phyloP scores from a whole-genome alignment of 306 rosid genomes.

The Dalbergia cultrata region DNA sequence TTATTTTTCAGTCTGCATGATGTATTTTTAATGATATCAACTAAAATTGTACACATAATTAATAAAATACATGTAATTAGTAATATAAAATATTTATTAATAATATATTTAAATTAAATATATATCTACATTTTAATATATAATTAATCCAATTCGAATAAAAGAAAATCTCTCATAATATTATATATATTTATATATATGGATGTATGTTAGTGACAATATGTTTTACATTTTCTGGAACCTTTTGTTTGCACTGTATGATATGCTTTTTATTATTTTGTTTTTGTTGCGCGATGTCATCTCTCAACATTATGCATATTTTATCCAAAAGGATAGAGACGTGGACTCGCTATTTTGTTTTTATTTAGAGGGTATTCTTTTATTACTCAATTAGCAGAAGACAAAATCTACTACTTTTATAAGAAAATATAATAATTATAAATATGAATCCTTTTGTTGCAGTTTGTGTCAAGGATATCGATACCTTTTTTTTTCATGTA shows the following conservation, averaged over 20 bases:
- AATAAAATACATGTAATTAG: too few relatives aligned
- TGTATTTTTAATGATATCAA: too few relatives aligned
- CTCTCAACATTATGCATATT: slow-evolving; percentile 8
- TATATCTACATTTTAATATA: too few relatives aligned
- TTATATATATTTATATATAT: too few relatives aligned
- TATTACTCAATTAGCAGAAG: neutral
- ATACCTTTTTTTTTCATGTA: neutral
- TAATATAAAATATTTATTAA: too few relatives aligned
- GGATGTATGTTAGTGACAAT: too few relatives aligned
- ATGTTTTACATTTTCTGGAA: too few relatives aligned
- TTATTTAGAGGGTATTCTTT: neutral
- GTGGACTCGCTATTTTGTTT: neutral
- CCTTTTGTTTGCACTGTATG: neutral
- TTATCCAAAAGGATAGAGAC: slow-evolving; percentile 13
- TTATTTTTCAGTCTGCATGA: too few relatives aligned
- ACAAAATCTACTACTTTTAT: neutral
- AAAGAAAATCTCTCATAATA: too few relatives aligned
- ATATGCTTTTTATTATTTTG: neutral
- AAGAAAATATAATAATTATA: neutral
- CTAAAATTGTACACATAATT: too few relatives aligned
- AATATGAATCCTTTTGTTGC: neutral
- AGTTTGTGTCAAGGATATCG: neutral
- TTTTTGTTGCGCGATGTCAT: slow-evolving; percentile 1
- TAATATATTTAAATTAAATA: too few relatives aligned
- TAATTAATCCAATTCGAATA: too few relatives aligned